These are phyloP conservation scores for Pythium insidiosum DNA, from an alignment of 352 stramenopile genomes.

Conservation along the genomic window DNA sequence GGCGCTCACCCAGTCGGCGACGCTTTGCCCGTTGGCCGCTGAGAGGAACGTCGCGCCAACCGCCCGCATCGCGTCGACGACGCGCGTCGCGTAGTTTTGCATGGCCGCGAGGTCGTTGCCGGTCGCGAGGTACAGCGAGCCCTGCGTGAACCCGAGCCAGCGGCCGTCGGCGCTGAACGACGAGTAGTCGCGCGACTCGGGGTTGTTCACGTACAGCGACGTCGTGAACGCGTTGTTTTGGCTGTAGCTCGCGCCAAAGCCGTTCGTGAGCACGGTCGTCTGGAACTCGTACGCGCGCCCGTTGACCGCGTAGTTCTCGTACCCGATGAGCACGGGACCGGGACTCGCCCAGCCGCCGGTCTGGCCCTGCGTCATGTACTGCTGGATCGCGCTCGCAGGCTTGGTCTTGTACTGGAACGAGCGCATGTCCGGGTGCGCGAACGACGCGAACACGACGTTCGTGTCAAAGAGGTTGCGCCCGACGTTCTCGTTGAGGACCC, in stretches of 20 bases:
- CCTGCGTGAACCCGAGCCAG: conserved; percentile 30
- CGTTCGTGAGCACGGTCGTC: conserved; percentile 33
- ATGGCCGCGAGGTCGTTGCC: conserved; percentile 47
- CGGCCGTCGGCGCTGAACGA: conserved; percentile 29
- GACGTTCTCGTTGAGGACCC: conserved; percentile 46
- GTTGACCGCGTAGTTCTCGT: conserved; percentile 47
- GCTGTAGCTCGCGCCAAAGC: conserved; percentile 26
- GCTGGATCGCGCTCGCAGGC: conserved; percentile 25
- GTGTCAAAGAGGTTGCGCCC: conserved; percentile 51
- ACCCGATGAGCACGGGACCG: conserved; percentile 45
- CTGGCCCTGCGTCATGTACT: conserved; percentile 37
- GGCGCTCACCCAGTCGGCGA: conserved; percentile 30
- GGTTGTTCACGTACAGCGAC: conserved; percentile 57
- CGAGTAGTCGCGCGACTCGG: conserved; percentile 27
- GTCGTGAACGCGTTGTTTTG: conserved; percentile 28
- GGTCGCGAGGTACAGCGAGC: conserved; percentile 29
- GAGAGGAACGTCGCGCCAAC: conserved; percentile 45
- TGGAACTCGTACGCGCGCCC: conserved; percentile 56
- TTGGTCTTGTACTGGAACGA: conserved; percentile 28
- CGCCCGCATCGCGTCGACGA: conserved; percentile 28
- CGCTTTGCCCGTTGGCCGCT: conserved; percentile 17
- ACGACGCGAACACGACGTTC: conserved; percentile 30
- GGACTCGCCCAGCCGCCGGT: conserved; percentile 30
- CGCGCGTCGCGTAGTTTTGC: conserved; percentile 33
- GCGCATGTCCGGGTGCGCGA: conserved; percentile 39